phyloP scores from a whole-genome alignment of 2,329 filamentous ascomycete genomes.

The Fusarium sp. region DNA sequence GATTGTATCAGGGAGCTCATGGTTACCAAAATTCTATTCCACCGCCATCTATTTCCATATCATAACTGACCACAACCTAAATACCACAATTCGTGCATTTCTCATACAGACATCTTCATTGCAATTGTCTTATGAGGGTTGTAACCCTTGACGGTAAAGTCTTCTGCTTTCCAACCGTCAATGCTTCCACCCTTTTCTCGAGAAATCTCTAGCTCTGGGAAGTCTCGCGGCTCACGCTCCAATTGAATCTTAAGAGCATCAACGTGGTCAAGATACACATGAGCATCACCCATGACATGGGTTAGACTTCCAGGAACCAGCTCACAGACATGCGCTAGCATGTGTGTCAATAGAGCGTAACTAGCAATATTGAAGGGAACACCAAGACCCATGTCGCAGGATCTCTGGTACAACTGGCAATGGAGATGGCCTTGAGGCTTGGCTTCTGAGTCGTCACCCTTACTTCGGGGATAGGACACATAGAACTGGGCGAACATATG shows the following conservation, averaged over 20 bases:
- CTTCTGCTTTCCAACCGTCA: conserved; percentile 90
- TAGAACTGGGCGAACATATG: conserved; percentile 99
- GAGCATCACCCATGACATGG: conserved; percentile 98
- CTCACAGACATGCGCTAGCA: conserved; percentile 89
- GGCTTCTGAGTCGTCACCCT: conserved; percentile 47
- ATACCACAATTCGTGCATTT: background rate
- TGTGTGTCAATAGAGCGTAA: conserved; percentile 94
- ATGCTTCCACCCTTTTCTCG: conserved; percentile 78
- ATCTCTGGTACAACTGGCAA: conserved; percentile 92
- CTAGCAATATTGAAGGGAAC: conserved; percentile 98
- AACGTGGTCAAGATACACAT: conserved; percentile 93
- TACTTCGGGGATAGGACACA: conserved; percentile 75
- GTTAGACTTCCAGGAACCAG: conserved; percentile 88
- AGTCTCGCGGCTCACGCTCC: conserved; percentile 80
- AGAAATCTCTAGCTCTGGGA: conserved; percentile 82
- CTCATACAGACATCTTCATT: conserved; percentile 96
- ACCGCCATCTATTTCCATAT: conserved; percentile 37
- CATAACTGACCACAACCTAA: conserved; percentile 1
- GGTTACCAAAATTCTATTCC: conserved; percentile 13
- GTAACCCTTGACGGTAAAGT: conserved; percentile 90
- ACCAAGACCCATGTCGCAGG: conserved; percentile 96
- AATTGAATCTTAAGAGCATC: conserved; percentile 87
- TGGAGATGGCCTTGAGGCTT: conserved; percentile 77
- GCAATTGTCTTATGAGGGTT: conserved; percentile 90
- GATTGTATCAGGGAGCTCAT: background rate